Evolutionary conservation across 2,329 filamentous ascomycete genomes (phyloP).

Genomic region (Tolypocladium guangdongense): DNA sequence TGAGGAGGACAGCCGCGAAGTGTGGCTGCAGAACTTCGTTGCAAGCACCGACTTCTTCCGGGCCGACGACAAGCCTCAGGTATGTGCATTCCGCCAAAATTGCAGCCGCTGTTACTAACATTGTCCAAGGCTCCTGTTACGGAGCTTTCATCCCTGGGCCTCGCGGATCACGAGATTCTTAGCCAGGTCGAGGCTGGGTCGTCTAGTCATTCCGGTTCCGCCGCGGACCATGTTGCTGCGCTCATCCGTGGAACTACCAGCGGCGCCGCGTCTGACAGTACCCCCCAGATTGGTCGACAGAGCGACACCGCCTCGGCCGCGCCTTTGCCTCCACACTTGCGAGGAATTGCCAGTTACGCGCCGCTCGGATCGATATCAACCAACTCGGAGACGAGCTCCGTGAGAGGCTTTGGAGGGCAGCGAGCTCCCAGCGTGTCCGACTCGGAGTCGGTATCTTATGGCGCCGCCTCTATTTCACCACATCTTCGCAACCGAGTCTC

Average conservation of each 20-base stretch:
- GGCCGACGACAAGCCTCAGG: constrained; percentile 8
- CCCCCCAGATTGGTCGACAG: not conserved
- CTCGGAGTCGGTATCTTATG: not conserved
- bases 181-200: not conserved
- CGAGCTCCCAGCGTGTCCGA: not conserved
- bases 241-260: not conserved
- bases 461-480: not conserved
- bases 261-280: not conserved
- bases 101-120: constrained; percentile 1
- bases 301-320: not conserved
- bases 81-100: constrained; percentile 2
- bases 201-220: not conserved
- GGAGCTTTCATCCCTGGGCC: constrained; percentile 10
- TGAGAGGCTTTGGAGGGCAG: not conserved
- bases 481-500: not conserved
- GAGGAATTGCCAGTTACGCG: not conserved
- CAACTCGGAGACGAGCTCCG: not conserved
- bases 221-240: not conserved
- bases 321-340: constrained; percentile 3
- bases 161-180: constrained; percentile 4
- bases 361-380: not conserved
- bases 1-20: constrained; percentile 13
- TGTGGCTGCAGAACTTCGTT: constrained; percentile 4
- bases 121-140: constrained; percentile 16
- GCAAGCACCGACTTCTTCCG: constrained; percentile 16